Base-by-base conservation (phyloP, 306 rosid genomes). In the Pterocarpus macrocarpus region DNA sequence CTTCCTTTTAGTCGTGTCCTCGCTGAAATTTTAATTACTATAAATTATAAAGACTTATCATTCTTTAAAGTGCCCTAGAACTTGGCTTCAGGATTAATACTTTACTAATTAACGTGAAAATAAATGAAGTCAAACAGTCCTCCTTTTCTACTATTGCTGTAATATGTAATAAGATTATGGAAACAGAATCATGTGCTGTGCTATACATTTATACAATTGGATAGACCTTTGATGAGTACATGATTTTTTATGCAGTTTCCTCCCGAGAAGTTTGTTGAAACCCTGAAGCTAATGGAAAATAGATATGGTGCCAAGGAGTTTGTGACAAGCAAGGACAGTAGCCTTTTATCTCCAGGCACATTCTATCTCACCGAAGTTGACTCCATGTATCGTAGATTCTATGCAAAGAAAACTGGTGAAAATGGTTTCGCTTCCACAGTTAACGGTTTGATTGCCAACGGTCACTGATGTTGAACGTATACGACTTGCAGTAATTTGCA, bases 351-450 rank as follows among this genome's bases (percentile, higher is more conserved):
- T 49, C 83, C 94, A 43, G 99, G 98, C 84, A 92, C 98, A 17
- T 96, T 85, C 94, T 96, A 96, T 85, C 99, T 96, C 71, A 96
- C 99, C 0, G 94, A 96, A 85, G 99, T 96, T 2, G 99, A 96
- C 74, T 82, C 94, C 76, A 84, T 82, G 88, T 96, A 96, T 50
- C 86, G 99, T 75, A 89, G 99, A 82, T 96, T 92, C 93, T 96
- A 96, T 28, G 78, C 80, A 63, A 80, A 83, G 84, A 96, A 93
- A 81, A 75, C 81, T 15, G 70, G 64, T 2, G 80, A 81, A 52
- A 73, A 58, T 80, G 33, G 58, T 55, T 44, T 35, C 74, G 53
- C 86, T 14, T 56, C 83, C 33, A 12, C 55, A 2, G 85, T 36
- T 33, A 93, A 93, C 44, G 86, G 89, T 49, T 79, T 77, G 52